phyloP scores from a whole-genome alignment of 768 basidiomycete species.

The Kwoniella europaea region DNA sequence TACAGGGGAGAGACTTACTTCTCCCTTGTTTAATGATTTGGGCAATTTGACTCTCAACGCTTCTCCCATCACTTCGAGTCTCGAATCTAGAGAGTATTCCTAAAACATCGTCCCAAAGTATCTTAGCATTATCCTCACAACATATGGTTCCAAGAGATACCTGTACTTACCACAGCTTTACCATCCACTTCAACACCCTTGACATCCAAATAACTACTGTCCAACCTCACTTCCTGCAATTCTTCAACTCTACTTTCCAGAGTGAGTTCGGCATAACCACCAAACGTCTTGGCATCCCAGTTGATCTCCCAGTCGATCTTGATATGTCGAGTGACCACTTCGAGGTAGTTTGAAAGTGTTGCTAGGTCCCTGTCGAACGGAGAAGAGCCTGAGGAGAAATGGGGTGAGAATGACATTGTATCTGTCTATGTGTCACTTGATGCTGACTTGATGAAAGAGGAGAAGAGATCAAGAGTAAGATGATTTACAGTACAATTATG shows the following conservation, averaged over 20 bases:
- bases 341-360: constrained; percentile 77
- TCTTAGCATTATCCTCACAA: not conserved
- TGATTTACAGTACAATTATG: too few relatives aligned
- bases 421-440: not conserved
- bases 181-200: constrained; percentile 65
- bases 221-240: constrained; percentile 65
- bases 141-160: not conserved
- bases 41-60: constrained; percentile 69
- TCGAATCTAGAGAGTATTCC: constrained; percentile 30
- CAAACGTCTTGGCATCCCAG: constrained; percentile 67
- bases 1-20: constrained; percentile 23
- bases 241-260: constrained; percentile 65
- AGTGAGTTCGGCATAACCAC: constrained; percentile 70
- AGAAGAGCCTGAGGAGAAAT: constrained; percentile 11
- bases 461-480: too few relatives aligned
- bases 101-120: not conserved
- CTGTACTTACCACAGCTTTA: constrained; percentile 60
- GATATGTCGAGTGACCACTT: constrained; percentile 71
- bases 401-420: constrained; percentile 41
- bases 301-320: constrained; percentile 79
- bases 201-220: constrained; percentile 74
- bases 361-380: constrained; percentile 59
- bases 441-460: too few relatives aligned
- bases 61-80: constrained; percentile 71
- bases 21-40: constrained; percentile 54